These are phyloP conservation scores for Wickerhamomyces canadensis DNA, from an alignment of 805 yeast genomes.

Conservation along the genomic window DNA sequence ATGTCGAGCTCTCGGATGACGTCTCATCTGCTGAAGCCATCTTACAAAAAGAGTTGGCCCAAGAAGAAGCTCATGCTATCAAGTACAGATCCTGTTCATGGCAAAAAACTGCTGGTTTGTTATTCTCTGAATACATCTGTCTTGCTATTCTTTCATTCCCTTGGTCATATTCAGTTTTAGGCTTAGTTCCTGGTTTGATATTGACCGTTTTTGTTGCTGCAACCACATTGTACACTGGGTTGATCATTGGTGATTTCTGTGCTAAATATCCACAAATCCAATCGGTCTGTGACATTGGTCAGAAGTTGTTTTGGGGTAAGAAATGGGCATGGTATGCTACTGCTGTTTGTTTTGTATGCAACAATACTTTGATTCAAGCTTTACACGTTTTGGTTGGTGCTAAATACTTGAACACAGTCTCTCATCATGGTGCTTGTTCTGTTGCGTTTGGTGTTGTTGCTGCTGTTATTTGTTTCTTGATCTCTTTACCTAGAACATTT, in stretches of 20 bases:
- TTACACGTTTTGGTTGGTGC: slow-evolving; percentile 58
- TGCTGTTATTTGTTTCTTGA: slow-evolving; percentile 41
- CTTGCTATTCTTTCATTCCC: slow-evolving; percentile 64
- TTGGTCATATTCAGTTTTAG: slow-evolving; percentile 56
- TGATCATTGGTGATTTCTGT: slow-evolving; percentile 50
- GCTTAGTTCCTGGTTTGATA: slow-evolving; percentile 53
- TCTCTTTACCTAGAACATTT: slow-evolving; percentile 54
- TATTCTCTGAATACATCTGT: slow-evolving; percentile 56
- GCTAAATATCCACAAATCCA: slow-evolving; percentile 45
- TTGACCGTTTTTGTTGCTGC: slow-evolving; percentile 45
- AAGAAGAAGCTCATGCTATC: slow-evolving; percentile 27
- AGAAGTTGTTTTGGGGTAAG: slow-evolving; percentile 46
- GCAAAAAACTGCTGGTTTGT: slow-evolving; percentile 54
- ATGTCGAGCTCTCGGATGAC: slow-evolving; percentile 2
- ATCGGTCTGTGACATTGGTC: slow-evolving; percentile 56
- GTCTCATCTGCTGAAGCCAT: slow-evolving; percentile 13
- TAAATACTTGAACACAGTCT: slow-evolving; percentile 50
- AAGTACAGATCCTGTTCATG: slow-evolving; percentile 50
- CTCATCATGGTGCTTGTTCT: slow-evolving; percentile 44
- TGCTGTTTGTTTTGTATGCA: slow-evolving; percentile 46
- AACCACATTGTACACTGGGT: slow-evolving; percentile 50
- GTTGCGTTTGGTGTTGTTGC: slow-evolving; percentile 47
- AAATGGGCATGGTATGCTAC: slow-evolving; percentile 53
- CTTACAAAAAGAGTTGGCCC: slow-evolving; percentile 15
- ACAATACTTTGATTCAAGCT: slow-evolving; percentile 53